Base-by-base conservation (phyloP, 2,329 filamentous ascomycete genomes). In the Arthrobotrys sphaeroides region DNA sequence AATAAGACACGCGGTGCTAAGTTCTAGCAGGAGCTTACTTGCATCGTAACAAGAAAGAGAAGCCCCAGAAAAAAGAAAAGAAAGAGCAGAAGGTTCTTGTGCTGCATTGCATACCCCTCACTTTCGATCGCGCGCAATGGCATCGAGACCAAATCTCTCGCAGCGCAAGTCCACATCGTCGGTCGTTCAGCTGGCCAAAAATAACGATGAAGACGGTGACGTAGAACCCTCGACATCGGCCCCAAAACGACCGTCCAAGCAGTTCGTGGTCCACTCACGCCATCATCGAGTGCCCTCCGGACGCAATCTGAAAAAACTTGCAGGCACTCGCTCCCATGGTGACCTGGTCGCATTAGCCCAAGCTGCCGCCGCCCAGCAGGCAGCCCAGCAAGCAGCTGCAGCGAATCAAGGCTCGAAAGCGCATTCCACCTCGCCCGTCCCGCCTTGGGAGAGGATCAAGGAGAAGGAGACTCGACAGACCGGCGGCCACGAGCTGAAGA, bases 191-290 rank as follows among this genome's bases (percentile, higher is more conserved):
- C 65, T 77, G 60, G 66, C 73, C 31, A 77, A 72, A 64, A 59
- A 53, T 55, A 62, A 69, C 72, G 53, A 66, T 62, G 72, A 66
- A 18, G 66, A 77, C 59, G 73, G 73, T 72, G 67, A 77, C 73
- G 65, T 72, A 66, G 66, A 75, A 62, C 64, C 65, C 59, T 77
- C 73, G 65, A 72, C 73, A 59, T 72, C 73, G 22, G 59, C 66
- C 26, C 73, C 65, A 45, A 77, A 77, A 70, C 59, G 67, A 45
- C 59, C 42, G 6, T 55, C 73, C 36, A 77, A 77, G 51, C 73
- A 77, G 57, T 77, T 72, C 73, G 73, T 72, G 64, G 73, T 77
- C 42, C 73, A 77, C 53, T 62, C 73, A 66, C 73, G 73, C 60
- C 73, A 77, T 59, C 59, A 77, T 62, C 73, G 73, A 60, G 73